Base-by-base conservation (phyloP, 2,329 filamentous ascomycete genomes). In the Ophiostoma pallidulum region DNA sequence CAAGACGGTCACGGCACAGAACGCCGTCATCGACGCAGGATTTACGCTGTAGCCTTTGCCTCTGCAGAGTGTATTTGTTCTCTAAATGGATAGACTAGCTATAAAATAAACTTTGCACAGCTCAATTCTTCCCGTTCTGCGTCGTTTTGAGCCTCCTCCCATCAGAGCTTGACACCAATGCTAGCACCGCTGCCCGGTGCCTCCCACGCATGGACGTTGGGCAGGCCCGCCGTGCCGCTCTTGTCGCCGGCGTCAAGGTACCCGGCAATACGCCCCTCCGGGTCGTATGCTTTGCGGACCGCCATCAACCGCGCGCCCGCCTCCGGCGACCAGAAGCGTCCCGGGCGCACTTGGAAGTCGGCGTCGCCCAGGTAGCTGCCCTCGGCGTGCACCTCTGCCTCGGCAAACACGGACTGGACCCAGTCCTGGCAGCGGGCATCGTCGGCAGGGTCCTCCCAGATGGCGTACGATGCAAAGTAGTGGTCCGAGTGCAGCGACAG, bases 351-450 rank as follows among this genome's bases (percentile, higher is more conserved):
- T 56, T 71, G 70, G 50, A 77, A 77, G 56, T 78, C 74, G 0
- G 71, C 63, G 52, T 78, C 74, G 8, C 74, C 75, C 2, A 77
- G 59, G 53, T 77, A 77, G n/a, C 70, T 67, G 2, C 74, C 75
- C 2, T 64, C 67, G 4, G 64, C 63, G 37, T 70, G 59, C 22
- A 52, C 53, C 54, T 70, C 66, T 2, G 73, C 60, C 7, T 56
- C 56, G 2, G 45, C 52, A 61, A 74, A 69, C 1, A 67, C 55
- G 20, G 62, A 52, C n/a, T 56, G 56, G 1, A 73, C 64, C 74
- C 74, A 78, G 2, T 36, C 51, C 26, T 60, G 58, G 55, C 67
- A 72, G n/a, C 53, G 51, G 0, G 55, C 57, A 50, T 77, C 74
- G 33, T 76, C 71, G 3, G 56, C 51, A 16, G 58, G 61, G 20